Base-by-base conservation (phyloP, 1,139 yeast species). In the Debaryomyces psychrophilus region DNA sequence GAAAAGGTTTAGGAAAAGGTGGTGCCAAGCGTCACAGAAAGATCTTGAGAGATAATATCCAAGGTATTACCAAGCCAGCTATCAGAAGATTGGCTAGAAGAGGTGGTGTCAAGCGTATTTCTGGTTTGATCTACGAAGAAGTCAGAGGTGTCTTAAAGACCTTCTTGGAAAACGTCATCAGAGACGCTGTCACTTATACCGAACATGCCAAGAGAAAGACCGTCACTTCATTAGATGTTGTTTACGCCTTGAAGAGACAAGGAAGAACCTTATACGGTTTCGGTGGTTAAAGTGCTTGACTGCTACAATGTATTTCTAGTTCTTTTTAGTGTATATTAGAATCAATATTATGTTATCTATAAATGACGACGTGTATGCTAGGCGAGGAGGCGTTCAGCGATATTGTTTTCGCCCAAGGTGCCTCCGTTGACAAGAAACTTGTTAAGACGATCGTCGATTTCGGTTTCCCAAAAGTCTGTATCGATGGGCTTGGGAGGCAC, bases 141-240 rank as follows among this genome's bases (percentile, higher is more conserved):
- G 97, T 95, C 67, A 90, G 99, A 81, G 93, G 88, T 60, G 98
- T 93, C 62, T 83, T 93, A 63, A 92, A 92, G 81, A 82, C 96
- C 52, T 93, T 92, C 87, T 84, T 93, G 70, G 97, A 90, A 79
- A 86, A 88, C 69, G 97, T 92, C 64, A 93, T 93, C 77, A 90
- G 97, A 81, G 98, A 93, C 68, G 98, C 98, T 65, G 97, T 93
- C 65, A 90, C 97, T 65, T 93, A 93, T 82, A 93, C 99, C 63
- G 98, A 93, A 80, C 98, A 93, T 85, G 98, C 98, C 68, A 93
- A 93, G 95, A 90, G 99, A 86, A 93, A 93, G 90, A 93, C 99
- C 59, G 99, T 93, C 65, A 93, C 99, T 62, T 90, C 98, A 56
- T 83, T 93, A 69, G 99, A 93, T 73, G 99, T 93, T 60, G 98